Percentiles rank a stretch among this genome's conserved stretches.
Conservation (phyloP, 1,139 yeast genomes). For the Suzukiozyma palmioleophila region DNA sequence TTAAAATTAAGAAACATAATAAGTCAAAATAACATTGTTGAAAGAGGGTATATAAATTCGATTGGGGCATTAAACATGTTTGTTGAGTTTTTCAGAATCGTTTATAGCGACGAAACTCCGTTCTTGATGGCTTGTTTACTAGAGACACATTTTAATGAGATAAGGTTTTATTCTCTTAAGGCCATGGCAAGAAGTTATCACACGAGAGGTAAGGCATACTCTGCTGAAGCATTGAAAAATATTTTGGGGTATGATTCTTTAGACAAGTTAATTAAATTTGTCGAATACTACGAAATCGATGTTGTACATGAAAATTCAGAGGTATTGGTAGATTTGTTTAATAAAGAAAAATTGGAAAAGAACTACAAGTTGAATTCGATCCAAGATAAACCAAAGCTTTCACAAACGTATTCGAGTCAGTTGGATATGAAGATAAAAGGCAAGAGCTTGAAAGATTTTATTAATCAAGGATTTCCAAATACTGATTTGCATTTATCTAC, state of each 20-base stretch:
- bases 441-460: slow-evolving; percentile 23
- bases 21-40: slow-evolving; percentile 60
- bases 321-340: slow-evolving; percentile 51
- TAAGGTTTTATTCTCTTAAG: slow-evolving; percentile 71
- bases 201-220: slow-evolving; percentile 63
- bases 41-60: slow-evolving; percentile 50
- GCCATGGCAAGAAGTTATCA: slow-evolving; percentile 69
- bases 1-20: slow-evolving; percentile 61
- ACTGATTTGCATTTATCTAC: slow-evolving; percentile 17
- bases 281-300: slow-evolving; percentile 62
- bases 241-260: slow-evolving; percentile 64
- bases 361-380: slow-evolving; percentile 42
- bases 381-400: slow-evolving; percentile 44
- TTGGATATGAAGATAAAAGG: slow-evolving; percentile 47
- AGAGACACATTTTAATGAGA: slow-evolving; percentile 77
- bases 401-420: slow-evolving; percentile 54
- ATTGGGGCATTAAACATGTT: slow-evolving; percentile 65
- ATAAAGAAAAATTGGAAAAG: slow-evolving; percentile 41
- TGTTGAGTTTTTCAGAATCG: slow-evolving; percentile 58
- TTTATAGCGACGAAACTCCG: slow-evolving; percentile 51
- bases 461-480: slow-evolving; percentile 39
- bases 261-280: slow-evolving; percentile 52
- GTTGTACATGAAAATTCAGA: slow-evolving; percentile 33
- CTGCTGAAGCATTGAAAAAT: slow-evolving; percentile 40
- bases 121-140: slow-evolving; percentile 68